Evolutionary conservation across 495 filamentous ascomycete species (phyloP).

Genomic region (Hypoxylon trugodes): DNA sequence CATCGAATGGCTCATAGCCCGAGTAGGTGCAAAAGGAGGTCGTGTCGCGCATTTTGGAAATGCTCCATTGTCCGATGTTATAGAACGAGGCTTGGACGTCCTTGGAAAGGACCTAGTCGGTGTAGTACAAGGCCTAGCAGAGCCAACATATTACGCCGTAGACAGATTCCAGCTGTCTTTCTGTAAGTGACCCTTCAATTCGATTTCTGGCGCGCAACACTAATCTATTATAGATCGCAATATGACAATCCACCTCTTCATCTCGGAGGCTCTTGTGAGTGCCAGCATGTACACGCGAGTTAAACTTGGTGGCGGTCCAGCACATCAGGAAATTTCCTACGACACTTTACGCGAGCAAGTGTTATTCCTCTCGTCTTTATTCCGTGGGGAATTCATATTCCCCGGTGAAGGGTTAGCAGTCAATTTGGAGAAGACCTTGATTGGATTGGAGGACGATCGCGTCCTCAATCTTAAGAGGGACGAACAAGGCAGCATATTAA

Average conservation of each 20-base stretch:
- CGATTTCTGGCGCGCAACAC: not conserved
- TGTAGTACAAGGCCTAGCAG: conserved; percentile 75
- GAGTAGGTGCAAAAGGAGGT: conserved; percentile 85
- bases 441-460: conserved; percentile 77
- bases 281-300: conserved; percentile 88
- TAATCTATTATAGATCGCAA: conserved; percentile 68
- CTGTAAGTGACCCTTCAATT: conserved; percentile 46
- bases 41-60: conserved; percentile 92
- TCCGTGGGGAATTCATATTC: conserved; percentile 97
- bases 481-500: conserved; percentile 62
- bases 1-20: conserved; percentile 87
- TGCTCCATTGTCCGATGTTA: conserved; percentile 77
- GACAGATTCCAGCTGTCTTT: conserved; percentile 97
- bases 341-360: conserved; percentile 76
- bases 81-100: conserved; percentile 89
- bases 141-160: conserved; percentile 91
- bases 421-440: conserved; percentile 82
- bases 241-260: conserved; percentile 98
- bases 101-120: conserved; percentile 89
- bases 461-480: conserved; percentile 77
- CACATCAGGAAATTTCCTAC: conserved; percentile 81
- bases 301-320: conserved; percentile 85
- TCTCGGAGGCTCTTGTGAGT: conserved; percentile 87
- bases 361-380: conserved; percentile 87
- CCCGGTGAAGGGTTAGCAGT: conserved; percentile 79